Base-by-base conservation (phyloP, 352 stramenopile species). In the Globisporangium recalcitrans region DNA sequence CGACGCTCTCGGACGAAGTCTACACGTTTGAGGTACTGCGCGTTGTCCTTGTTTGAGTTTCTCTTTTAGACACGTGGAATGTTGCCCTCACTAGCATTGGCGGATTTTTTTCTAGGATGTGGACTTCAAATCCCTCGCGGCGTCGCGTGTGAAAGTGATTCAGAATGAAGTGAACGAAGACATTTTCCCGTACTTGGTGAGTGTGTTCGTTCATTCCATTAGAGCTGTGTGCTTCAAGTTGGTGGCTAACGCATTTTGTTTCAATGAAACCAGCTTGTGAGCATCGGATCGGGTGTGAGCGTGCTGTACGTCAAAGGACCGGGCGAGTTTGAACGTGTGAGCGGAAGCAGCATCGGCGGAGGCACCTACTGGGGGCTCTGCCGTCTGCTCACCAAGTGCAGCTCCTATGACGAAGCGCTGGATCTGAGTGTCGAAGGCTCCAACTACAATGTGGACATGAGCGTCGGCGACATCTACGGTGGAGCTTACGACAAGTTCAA, bases 401-500 rank as follows among this genome's bases (percentile, higher is more conserved):
- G 80, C 44, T 84, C 83, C 58, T 95, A 91, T 64, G 87, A 95
- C 67, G 87, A 94, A 60, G 87, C 85, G 21, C 69, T 95, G 40
- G 85, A 95, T 55, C 74, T 91, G 47, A 85, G 80, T 42, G 87
- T 93, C 9, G 67, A 88, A 59, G 87, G 87, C 47, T 82, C 80
- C 55, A 94, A 94, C 67, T 72, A 84, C 59, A 80, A 80, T 22
- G 93, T 99, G 10, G 95, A 99, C 73, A 98, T 99, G 92, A 97
- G 97, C 66, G 97, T 99, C 34, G 95, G 95, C 26, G 98, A 99
- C 72, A 99, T 99, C 67, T 99, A 99, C 72, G 98, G 97, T 11
- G 86, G 89, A 53, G 88, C 91, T 40, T 98, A 98, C 79, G 92
- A 96, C 26, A 96, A 97, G 62, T 97, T 98, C 57, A 93, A 97